Evolutionary conservation across 345 rosid genomes (phyloP).

Genomic region (Citrus medica): DNA sequence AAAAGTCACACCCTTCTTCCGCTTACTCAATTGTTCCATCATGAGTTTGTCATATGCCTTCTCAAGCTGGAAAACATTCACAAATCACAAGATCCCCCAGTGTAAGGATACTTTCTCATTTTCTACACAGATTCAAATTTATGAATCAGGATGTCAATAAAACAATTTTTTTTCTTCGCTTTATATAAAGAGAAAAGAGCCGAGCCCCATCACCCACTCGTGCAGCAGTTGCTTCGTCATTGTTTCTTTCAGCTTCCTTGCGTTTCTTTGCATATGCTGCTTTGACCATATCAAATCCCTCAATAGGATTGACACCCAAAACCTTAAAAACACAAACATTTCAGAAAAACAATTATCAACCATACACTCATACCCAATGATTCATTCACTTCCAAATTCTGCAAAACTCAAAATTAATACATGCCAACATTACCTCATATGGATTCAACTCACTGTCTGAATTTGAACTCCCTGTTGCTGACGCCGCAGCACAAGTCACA

Average conservation of each 20-base stretch:
- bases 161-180: background rate
- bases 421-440: conserved; percentile 56
- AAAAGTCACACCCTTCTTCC: conserved; percentile 81
- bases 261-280: conserved; percentile 62
- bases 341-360: background rate
- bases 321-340: conserved; percentile 43
- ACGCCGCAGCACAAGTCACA: conserved; percentile 53
- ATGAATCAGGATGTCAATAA: background rate
- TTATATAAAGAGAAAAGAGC: background rate
- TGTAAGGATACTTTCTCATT: conserved; percentile 2
- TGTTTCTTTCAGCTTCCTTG: conserved; percentile 77
- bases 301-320: conserved; percentile 84
- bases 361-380: background rate
- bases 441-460: conserved; percentile 70
- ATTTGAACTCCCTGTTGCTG: conserved; percentile 71
- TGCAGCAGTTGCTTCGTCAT: conserved; percentile 78
- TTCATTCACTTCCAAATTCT: background rate
- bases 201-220: conserved; percentile 42
- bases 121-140: background rate
- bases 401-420: background rate
- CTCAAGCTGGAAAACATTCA: conserved; percentile 60
- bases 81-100: conserved; percentile 12
- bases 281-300: conserved; percentile 79
- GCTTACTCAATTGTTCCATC: conserved; percentile 72
- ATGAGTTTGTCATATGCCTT: conserved; percentile 97